Evolutionary conservation across 257 asterid genomes (phyloP).

Genomic region (Solanum sitiens): DNA sequence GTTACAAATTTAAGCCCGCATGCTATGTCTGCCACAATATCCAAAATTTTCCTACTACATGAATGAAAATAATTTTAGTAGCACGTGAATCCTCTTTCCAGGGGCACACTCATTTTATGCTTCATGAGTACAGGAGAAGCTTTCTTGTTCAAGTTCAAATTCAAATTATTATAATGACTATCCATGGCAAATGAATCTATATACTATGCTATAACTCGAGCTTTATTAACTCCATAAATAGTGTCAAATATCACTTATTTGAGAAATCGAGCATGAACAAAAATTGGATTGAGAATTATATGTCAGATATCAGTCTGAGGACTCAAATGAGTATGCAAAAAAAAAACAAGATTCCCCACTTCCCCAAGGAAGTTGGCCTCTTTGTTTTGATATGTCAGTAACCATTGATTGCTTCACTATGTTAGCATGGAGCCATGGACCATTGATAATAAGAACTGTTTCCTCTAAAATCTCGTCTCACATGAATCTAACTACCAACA

Average conservation of each 20-base stretch:
- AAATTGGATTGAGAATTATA: background rate
- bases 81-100: background rate
- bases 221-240: background rate
- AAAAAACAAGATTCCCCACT: background rate
- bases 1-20: background rate
- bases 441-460: background rate
- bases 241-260: background rate
- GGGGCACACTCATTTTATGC: conserved; percentile 1
- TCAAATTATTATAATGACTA: background rate
- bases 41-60: background rate
- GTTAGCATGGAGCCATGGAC: background rate
- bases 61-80: background rate
- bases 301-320: background rate
- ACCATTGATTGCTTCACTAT: background rate
- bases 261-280: background rate
- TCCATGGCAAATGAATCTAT: background rate
- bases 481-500: background rate
- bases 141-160: background rate
- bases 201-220: background rate
- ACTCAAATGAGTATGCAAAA: background rate
- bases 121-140: background rate
- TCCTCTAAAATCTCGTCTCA: background rate
- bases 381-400: background rate
- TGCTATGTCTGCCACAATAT: background rate
- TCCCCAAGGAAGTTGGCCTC: background rate